These are phyloP conservation scores for Phaeosphaeria sp. DNA, from an alignment of 2,329 filamentous ascomycete genomes.

Conservation along the genomic window DNA sequence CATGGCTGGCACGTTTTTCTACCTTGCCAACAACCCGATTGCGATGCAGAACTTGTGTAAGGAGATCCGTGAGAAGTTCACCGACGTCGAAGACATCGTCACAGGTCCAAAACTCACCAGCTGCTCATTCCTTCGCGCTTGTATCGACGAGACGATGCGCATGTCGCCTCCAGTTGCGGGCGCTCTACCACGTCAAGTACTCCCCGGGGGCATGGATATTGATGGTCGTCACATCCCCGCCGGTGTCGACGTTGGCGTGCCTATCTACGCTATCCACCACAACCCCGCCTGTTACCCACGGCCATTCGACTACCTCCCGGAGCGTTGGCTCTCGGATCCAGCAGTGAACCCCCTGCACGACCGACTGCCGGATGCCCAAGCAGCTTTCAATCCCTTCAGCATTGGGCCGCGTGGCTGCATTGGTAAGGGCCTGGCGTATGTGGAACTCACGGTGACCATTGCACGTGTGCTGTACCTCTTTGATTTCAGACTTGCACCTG, in stretches of 20 bases:
- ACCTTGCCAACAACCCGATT: slow-evolving; percentile 50
- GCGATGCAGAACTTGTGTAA: slow-evolving; percentile 40
- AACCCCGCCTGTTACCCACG: slow-evolving; percentile 47
- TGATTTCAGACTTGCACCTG: slow-evolving; percentile 56
- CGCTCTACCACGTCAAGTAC: slow-evolving; percentile 46
- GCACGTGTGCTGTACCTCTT: slow-evolving; percentile 68
- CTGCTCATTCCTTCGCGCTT: slow-evolving; percentile 46
- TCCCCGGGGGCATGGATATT: slow-evolving; percentile 46
- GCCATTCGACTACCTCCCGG: slow-evolving; percentile 47
- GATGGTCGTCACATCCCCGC: slow-evolving; percentile 45
- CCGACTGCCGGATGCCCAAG: slow-evolving; percentile 57
- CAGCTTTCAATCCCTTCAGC: slow-evolving; percentile 77
- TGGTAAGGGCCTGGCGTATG: slow-evolving; percentile 72
- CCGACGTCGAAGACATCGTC: slow-evolving; percentile 47
- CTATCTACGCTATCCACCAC: slow-evolving; percentile 49
- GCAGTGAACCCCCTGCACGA: slow-evolving; percentile 35
- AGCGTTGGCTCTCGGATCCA: slow-evolving; percentile 46
- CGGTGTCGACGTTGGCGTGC: slow-evolving; percentile 45
- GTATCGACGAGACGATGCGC: slow-evolving; percentile 51
- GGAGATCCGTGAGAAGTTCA: slow-evolving; percentile 44
- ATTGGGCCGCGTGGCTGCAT: slow-evolving; percentile 75
- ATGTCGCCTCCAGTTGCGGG: slow-evolving; percentile 50
- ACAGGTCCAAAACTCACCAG: slow-evolving; percentile 40
- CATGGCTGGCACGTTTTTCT: slow-evolving; percentile 52
- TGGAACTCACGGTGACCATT: slow-evolving; percentile 69